Conservation (phyloP, 441 rosid species). For the Brassica hybrid region DNA sequence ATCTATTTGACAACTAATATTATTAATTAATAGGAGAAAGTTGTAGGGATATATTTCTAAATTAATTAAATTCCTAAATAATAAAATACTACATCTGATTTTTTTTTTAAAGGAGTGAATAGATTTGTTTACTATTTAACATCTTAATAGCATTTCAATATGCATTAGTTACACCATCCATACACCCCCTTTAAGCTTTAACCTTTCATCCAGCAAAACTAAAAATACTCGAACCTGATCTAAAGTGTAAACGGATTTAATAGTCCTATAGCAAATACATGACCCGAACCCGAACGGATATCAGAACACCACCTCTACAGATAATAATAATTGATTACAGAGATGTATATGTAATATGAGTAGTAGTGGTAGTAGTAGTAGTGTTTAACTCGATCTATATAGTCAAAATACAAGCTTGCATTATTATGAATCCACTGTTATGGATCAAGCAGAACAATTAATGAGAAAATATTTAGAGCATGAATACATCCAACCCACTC, state of each 20-base stretch:
- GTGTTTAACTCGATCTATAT: constrained; percentile 10
- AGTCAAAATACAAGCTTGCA: constrained; percentile 28
- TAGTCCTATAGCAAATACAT: too few relatives aligned
- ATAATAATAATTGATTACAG: too few relatives aligned
- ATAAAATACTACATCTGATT: too few relatives aligned
- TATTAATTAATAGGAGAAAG: not conserved
- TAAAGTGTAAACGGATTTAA: too few relatives aligned
- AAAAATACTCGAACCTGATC: too few relatives aligned
- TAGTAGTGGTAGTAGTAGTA: too few relatives aligned
- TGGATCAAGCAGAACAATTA: constrained; percentile 30
- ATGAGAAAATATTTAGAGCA: constrained; percentile 23
- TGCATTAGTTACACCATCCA: constrained; percentile 6
- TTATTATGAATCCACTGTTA: constrained; percentile 37
- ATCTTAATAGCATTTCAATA: not conserved
- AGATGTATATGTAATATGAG: constrained; percentile 1
- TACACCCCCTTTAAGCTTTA: not conserved
- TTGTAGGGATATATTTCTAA: not conserved
- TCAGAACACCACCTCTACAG: too few relatives aligned
- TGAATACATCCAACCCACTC: constrained; percentile 21
- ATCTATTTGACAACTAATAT: not conserved
- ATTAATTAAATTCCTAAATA: too few relatives aligned
- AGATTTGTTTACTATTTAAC: not conserved
- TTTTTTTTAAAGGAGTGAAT: too few relatives aligned
- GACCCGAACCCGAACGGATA: too few relatives aligned
- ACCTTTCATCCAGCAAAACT: constrained; percentile 5